Evolutionary conservation across 192 early-diverging fungal species (phyloP), one percentile per base, ranked within the genome.

Genomic region (Backusella tarrabulga): DNA sequence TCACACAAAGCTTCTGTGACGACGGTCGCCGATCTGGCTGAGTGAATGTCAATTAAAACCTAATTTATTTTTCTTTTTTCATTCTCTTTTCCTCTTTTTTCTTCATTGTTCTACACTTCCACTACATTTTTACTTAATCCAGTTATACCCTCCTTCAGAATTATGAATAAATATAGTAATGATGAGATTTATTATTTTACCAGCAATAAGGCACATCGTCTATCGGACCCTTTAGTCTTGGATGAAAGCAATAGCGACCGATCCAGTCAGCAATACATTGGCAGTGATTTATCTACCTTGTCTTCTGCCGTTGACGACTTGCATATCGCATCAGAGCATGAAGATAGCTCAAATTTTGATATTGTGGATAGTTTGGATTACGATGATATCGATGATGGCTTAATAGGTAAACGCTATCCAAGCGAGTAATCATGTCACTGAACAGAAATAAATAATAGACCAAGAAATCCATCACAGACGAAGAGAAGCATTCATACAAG

Each of bases 301-400:
- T 63, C 56, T 6, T 70, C 68, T 14, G 68, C 11, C 14, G 68
- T 70, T 23, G 19, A 26, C 41, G 15, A 67, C 21, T 34, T 69
- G 11, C 11, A 41, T 21, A 67, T 38, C n/a, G 36, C 14, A n/a
- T 54, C 35, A 70, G 26, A n/a, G 40, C 17, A 19, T 67, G 34
- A 35, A 68, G 23, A 34, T 34, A 29, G 3, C 19, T 69, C 46
- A 34, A 63, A 73, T 21, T 71, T 81, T 12, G 80, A 74, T 52
- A 81, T 81, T 17, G 56, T 81, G 12, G 76, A 81, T n/a, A 34
- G 71, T n/a, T 60, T 81, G 3, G 76, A 70, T 67, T 81, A 81
- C 40, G 80, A 81, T 42, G 76, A 81, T 73, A 56, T 77, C 3
- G 80, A 81, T 54, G 74, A 77, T 35, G 76, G 73, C 36, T 54